Evolutionary conservation across 495 filamentous ascomycete genomes (phyloP), one percentile per base, ranked within the genome.

Genomic region (Lepidopterella palustris): DNA sequence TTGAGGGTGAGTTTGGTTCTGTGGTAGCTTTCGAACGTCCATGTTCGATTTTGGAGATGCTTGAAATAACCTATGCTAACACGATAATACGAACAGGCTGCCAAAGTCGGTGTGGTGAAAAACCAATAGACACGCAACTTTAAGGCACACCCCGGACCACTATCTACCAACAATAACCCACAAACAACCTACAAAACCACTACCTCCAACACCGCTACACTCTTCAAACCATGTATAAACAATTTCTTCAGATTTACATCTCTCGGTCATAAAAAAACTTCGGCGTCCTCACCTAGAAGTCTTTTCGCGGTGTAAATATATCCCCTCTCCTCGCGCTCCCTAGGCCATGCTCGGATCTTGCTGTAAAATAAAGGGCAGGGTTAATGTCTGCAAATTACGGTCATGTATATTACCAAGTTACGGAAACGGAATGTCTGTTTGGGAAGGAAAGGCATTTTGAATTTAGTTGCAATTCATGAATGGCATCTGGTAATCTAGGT

Each of bases 51-150:
- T 8, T 13, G 11, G 40, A 6, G 35, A 1, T 45, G 6, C 4
- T 20, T 8, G 3, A 13, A 27, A 42, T 3, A 21, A 13, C 13
- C 15, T 15, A 54, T 53, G 45, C 61, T 68, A 68, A 66, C 52
- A 50, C 18, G 48, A 31, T 28, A 49, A 18, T 45, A 50, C 53
- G 40, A 47, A 45, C 51, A 84, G 77, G 87, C 92, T 60, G 89
- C 92, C 63, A 95, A 97, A 81, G 92, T 97, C 55, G 92, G 92
- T 65, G 88, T 97, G 58, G 92, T 95, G 40, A 84, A 86, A 74
- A 84, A 86, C 71, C 73, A 77, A 61, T 82, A 79, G 28, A 49
- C 35, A 15, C 10, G 18, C 35, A 10, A 11, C 9, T 42, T 3
- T 42, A n/a, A n/a, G n/a, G n/a, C n/a, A n/a, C n/a, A n/a, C n/a